These are phyloP conservation scores for Spathaspora boniae DNA, from an alignment of 805 yeast species.

Conservation along the genomic window DNA sequence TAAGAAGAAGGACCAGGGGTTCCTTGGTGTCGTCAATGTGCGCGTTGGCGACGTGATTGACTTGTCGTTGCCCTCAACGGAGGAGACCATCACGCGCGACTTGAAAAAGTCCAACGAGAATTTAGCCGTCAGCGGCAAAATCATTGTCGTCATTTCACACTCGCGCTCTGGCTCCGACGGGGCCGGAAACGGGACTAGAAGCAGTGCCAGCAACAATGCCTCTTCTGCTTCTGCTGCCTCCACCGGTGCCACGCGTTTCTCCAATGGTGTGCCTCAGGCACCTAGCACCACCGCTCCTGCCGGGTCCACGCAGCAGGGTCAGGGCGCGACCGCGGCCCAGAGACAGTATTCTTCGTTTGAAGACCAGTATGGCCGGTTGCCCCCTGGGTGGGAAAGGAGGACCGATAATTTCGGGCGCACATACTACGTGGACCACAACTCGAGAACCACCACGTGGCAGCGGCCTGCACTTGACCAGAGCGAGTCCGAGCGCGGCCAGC, in stretches of 20 bases:
- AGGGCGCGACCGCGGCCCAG: constrained; percentile 16
- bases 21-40: constrained; percentile 91
- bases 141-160: constrained; percentile 72
- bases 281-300: too few relatives aligned
- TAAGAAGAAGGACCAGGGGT: constrained; percentile 98
- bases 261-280: constrained; percentile 15
- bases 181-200: constrained; percentile 16
- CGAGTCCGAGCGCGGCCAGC: constrained; percentile 65
- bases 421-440: constrained; percentile 95
- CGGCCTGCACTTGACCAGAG: constrained; percentile 84
- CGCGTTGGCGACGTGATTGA: constrained; percentile 87
- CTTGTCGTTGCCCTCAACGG: constrained; percentile 45
- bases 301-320: constrained; percentile 5
- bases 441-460: constrained; percentile 98
- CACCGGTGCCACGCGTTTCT: too few relatives aligned
- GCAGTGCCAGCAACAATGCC: constrained; percentile 3
- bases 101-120: constrained; percentile 89
- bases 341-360: constrained; percentile 90
- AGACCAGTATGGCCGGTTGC: constrained; percentile 93
- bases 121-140: constrained; percentile 88
- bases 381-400: constrained; percentile 99
- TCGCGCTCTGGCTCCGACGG: constrained; percentile 11
- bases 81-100: constrained; percentile 90
- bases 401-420: constrained; percentile 97
- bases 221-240: constrained; percentile 12